These are phyloP conservation scores for Phytophthora pinifolia DNA, from an alignment of 352 stramenopile genomes.

Conservation along the genomic window DNA sequence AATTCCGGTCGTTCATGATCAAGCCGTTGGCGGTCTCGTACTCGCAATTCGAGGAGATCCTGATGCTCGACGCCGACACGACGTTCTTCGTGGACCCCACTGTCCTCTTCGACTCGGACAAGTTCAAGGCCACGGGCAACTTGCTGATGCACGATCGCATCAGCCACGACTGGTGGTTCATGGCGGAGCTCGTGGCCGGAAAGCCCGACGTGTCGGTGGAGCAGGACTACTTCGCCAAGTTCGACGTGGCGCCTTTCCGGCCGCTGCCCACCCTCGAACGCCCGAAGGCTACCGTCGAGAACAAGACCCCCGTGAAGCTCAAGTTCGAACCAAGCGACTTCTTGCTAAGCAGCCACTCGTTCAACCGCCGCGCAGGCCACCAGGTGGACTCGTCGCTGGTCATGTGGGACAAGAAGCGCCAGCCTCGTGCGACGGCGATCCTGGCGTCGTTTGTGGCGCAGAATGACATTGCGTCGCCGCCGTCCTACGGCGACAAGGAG, in stretches of 20 bases:
- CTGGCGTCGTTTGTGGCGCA: conserved; percentile 39
- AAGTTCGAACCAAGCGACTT: conserved; percentile 32
- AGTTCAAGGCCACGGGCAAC: conserved; percentile 48
- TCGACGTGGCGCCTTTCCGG: conserved; percentile 27
- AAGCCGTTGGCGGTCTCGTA: conserved; percentile 51
- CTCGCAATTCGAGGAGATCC: conserved; percentile 59
- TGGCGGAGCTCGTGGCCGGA: conserved; percentile 20
- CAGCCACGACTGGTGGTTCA: conserved; percentile 31
- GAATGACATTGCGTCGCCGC: conserved; percentile 26
- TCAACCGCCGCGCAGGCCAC: conserved; percentile 39
- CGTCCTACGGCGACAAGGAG: conserved; percentile 53
- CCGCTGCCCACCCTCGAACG: conserved; percentile 22
- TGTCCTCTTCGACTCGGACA: conserved; percentile 44
- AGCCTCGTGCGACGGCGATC: conserved; percentile 43
- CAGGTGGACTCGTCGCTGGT: conserved; percentile 51
- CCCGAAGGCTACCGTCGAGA: conserved; percentile 22
- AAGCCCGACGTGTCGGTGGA: conserved; percentile 24
- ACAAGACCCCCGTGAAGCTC: conserved; percentile 25
- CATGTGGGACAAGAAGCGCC: conserved; percentile 46
- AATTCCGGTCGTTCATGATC: conserved; percentile 57
- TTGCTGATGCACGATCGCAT: conserved; percentile 67
- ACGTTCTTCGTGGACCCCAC: conserved; percentile 58
- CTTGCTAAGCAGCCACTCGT: conserved; percentile 35
- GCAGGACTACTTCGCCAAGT: conserved; percentile 32
- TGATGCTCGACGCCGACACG: conserved; percentile 67